Percentiles rank a stretch among this genome's conserved stretches.
Evolutionary conservation across 768 basidiomycete species (phyloP).

Genomic region (Melanogaster broomeanus): DNA sequence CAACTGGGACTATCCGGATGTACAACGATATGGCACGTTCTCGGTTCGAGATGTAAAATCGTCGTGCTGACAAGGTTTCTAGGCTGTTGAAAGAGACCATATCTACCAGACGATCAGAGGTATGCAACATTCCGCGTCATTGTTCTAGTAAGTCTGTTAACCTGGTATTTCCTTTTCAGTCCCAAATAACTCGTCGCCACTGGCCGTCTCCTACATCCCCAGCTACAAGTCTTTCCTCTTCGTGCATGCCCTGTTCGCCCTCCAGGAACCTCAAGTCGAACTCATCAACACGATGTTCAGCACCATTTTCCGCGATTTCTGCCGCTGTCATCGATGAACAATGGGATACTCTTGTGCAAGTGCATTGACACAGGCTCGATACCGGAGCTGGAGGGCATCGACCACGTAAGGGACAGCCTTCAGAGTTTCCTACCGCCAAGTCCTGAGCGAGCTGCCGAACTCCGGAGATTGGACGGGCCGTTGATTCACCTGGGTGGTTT

Average conservation of each 20-base stretch:
- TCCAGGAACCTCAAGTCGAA: constrained; percentile 20
- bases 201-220: constrained; percentile 17
- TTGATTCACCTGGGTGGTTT: constrained; percentile 16
- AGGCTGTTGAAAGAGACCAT: constrained; percentile 17
- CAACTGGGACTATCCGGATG: constrained; percentile 24
- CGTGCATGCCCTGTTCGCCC: constrained; percentile 22
- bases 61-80: neutral
- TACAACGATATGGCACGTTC: constrained; percentile 15
- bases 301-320: constrained; percentile 23
- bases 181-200: constrained; percentile 14
- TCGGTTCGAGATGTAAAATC: neutral
- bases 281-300: constrained; percentile 24
- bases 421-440: constrained; percentile 19
- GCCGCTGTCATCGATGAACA: constrained; percentile 18
- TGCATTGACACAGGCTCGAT: constrained; percentile 16
- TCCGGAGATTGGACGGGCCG: constrained; percentile 11
- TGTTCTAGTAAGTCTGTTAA: no score
- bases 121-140: neutral
- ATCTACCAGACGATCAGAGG: constrained; percentile 6
- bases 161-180: constrained; percentile 4
- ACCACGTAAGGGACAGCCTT: constrained; percentile 14
- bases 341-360: constrained; percentile 20
- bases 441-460: constrained; percentile 15
- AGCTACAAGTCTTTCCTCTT: constrained; percentile 24
- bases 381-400: constrained; percentile 12